These are phyloP conservation scores for Leccinum olivaceoglutinosum DNA, from an alignment of 1,284 basidiomycete species.

Conservation along the genomic window DNA sequence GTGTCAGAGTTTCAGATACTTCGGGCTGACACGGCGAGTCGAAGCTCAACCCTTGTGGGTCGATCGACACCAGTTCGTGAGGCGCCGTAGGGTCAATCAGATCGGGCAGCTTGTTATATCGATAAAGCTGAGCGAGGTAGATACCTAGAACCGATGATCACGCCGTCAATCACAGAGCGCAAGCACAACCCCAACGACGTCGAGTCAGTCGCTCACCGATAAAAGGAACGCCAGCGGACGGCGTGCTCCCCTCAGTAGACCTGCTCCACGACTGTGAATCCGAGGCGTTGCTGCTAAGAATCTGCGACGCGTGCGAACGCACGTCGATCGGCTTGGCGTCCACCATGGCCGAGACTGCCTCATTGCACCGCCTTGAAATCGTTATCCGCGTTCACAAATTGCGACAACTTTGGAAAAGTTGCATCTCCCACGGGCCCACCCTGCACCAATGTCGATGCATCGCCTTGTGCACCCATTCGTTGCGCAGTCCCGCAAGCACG, in stretches of 20 bases:
- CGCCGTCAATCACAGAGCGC: not conserved
- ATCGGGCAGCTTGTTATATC: conserved; percentile 67
- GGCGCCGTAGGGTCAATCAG: conserved; percentile 81
- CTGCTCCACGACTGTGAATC: conserved; percentile 37
- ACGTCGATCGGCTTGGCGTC: conserved; percentile 56
- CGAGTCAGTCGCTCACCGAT: conserved; percentile 49
- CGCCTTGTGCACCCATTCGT: conserved; percentile 64
- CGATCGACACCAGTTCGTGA: conserved; percentile 58
- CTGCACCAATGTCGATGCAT: conserved; percentile 67
- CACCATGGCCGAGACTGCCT: conserved; percentile 58
- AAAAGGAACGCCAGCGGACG: conserved; percentile 69
- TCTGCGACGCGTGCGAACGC: conserved; percentile 45
- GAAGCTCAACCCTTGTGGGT: conserved; percentile 56
- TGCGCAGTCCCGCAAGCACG: conserved; percentile 77
- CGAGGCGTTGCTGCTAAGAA: conserved; percentile 39
- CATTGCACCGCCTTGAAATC: conserved; percentile 77
- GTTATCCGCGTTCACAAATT: conserved; percentile 60
- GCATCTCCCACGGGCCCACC: conserved; percentile 68
- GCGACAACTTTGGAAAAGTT: conserved; percentile 72
- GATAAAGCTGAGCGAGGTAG: conserved; percentile 70
- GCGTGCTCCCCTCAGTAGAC: conserved; percentile 39
- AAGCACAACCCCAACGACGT: not conserved
- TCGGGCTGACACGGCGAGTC: conserved; percentile 67
- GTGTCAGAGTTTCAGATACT: conserved; percentile 65
- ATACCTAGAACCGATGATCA: conserved; percentile 45